Evolutionary conservation across 1,284 basidiomycete species (phyloP).

Genomic region (Moesziomyces sp.): DNA sequence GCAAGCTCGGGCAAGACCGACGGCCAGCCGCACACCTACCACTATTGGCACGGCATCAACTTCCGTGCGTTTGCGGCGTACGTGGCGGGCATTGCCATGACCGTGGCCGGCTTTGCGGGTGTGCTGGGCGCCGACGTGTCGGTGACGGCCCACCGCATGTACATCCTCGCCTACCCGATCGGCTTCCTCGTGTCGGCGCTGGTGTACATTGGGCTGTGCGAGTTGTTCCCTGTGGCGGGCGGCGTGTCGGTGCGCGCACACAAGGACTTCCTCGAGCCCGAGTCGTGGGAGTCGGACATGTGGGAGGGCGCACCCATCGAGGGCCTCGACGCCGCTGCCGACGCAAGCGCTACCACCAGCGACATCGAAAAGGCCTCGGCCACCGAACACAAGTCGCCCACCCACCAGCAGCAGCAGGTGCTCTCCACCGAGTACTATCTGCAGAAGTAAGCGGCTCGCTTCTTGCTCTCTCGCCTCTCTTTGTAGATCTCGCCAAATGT

Average conservation of each 20-base stretch:
- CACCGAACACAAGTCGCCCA: constrained; percentile 10
- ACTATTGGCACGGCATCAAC: constrained; percentile 77
- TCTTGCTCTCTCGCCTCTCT: neutral
- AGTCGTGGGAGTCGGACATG: constrained; percentile 46
- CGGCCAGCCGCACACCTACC: constrained; percentile 72
- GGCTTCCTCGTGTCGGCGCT: constrained; percentile 65
- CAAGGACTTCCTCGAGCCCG: constrained; percentile 42
- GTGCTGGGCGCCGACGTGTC: constrained; percentile 58
- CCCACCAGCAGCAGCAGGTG: constrained; percentile 15
- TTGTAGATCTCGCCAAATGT: neutral
- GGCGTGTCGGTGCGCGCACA: constrained; percentile 24
- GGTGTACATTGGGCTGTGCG: constrained; percentile 60
- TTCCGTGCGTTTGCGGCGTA: constrained; percentile 78
- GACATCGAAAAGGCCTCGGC: constrained; percentile 28
- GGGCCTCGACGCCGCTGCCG: neutral
- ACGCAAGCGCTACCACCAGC: neutral
- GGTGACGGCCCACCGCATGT: constrained; percentile 58
- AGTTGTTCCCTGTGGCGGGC: constrained; percentile 38
- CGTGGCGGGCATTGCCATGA: constrained; percentile 81
- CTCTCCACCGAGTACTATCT: constrained; percentile 29
- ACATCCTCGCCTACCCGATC: constrained; percentile 67
- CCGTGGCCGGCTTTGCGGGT: constrained; percentile 79
- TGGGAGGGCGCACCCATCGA: constrained; percentile 16
- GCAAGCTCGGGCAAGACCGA: constrained; percentile 22
- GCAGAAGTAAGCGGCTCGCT: constrained; percentile 25